Evolutionary conservation across 108 stramenopile species (phyloP).

Genomic region (Cyclostephanos tholiformis): DNA sequence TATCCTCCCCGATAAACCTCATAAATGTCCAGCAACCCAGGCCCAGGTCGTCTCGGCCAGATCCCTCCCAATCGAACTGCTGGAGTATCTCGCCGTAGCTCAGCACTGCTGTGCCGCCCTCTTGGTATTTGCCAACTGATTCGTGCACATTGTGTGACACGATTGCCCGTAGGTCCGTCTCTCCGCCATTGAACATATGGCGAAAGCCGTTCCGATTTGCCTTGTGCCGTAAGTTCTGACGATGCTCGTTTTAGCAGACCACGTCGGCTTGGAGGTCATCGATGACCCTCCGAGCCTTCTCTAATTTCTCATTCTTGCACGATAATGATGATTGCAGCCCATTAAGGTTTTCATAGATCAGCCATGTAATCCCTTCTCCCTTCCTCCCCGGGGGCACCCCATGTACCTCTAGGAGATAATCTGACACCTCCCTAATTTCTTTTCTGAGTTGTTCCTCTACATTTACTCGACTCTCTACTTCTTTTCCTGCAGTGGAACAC

Average conservation of each 20-base stretch:
- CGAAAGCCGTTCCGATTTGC: no score
- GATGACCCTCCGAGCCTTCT: neutral
- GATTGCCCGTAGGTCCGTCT: constrained; percentile 5
- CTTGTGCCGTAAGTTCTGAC: constrained; percentile 8
- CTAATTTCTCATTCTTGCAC: neutral
- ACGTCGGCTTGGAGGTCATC: constrained; percentile 14
- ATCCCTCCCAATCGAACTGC: constrained; percentile 1
- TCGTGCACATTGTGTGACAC: constrained; percentile 13
- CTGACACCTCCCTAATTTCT: neutral
- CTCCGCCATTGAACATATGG: no score
- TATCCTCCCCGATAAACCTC: constrained; percentile 4
- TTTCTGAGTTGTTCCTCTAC: neutral
- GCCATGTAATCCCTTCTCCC: neutral
- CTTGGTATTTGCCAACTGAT: constrained; percentile 3
- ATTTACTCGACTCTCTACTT: neutral
- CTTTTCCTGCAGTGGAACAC: neutral
- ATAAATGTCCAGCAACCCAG: constrained; percentile 12
- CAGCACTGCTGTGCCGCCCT: constrained; percentile 18
- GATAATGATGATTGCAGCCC: no score
- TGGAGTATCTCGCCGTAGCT: neutral
- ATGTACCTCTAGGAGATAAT: constrained; percentile 3
- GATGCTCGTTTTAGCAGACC: constrained; percentile 4
- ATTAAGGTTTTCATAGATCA: constrained; percentile 6
- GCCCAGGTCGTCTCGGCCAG: neutral
- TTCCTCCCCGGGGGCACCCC: neutral